Base-by-base conservation (phyloP, 2,329 filamentous ascomycete genomes). In the Monilinia laxa region DNA sequence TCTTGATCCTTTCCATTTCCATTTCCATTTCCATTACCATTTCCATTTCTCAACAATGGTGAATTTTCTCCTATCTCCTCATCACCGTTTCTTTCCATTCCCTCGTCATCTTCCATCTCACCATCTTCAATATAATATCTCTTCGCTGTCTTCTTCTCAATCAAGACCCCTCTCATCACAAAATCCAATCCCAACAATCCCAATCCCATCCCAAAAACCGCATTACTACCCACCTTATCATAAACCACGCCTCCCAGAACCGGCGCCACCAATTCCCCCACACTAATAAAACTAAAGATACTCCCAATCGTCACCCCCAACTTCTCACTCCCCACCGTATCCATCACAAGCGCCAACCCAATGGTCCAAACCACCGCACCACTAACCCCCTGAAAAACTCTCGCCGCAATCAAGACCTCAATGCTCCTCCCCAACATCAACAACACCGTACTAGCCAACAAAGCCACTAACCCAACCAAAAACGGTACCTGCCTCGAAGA, bases 331-430 rank as follows among this genome's bases (percentile, higher is more conserved):
- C 84, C 85, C 45, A 91, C 85, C 0, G 89, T 91, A 73, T 93
- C 90, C 7, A 87, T 87, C 11, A 93, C 74, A 45, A 93, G 77
- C 0, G 90, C 90, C 45, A 90, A 80, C 0, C 90, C 90, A 0
- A 91, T 87, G 0, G 87, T 87, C 89, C 90, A 93, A 12, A 92
- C 89, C 0, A 92, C 83, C 1, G 88, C 87, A 0, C 88, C 89
- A 45, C 86, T 88, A 2, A 86, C 76, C 0, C 90, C 90, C 74
- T 93, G 90, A 16, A 92, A 78, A 1, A 90, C 68, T 31, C 90
- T 81, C 0, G 88, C 90, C 0, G 84, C 77, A 23, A 90, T 78
- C 52, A 92, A 80, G 0, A 91, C 75, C 0, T 79, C 83, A 56
- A 90, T 83, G 18, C 80, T 83, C 35, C 81, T 83, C 3, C 89